phyloP scores from a whole-genome alignment of 2,329 filamentous ascomycete species.

The Daldinia sp. region DNA sequence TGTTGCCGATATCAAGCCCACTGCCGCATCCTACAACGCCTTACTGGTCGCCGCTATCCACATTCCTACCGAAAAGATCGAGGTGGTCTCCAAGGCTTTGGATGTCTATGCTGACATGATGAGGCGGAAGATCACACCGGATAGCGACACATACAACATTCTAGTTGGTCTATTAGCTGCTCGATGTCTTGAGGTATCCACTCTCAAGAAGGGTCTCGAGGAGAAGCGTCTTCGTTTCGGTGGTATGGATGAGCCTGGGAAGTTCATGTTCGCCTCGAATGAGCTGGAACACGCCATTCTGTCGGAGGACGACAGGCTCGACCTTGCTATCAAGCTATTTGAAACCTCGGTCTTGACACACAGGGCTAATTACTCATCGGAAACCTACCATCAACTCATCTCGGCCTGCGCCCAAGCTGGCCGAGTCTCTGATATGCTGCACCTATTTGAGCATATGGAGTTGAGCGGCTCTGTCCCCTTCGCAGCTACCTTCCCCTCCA shows the following conservation, averaged over 20 bases:
- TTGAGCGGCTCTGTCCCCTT: constrained; percentile 77
- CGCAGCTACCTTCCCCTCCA: constrained; percentile 86
- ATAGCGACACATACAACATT: constrained; percentile 88
- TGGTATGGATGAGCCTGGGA: constrained; percentile 75
- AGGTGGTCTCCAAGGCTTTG: constrained; percentile 89
- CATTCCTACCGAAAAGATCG: constrained; percentile 80
- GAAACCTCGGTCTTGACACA: constrained; percentile 76
- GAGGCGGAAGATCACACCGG: constrained; percentile 81
- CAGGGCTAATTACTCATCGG: constrained; percentile 76
- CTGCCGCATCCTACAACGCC: constrained; percentile 90
- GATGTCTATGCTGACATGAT: constrained; percentile 99
- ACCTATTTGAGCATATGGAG: constrained; percentile 93
- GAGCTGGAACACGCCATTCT: constrained; percentile 89
- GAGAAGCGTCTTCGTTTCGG: constrained; percentile 84
- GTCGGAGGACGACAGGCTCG: constrained; percentile 86
- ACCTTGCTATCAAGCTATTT: constrained; percentile 87
- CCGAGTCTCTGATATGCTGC: constrained; percentile 87
- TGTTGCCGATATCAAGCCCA: constrained; percentile 82
- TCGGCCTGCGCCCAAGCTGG: constrained; percentile 87
- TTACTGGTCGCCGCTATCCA: constrained; percentile 86
- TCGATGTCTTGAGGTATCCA: constrained; percentile 81
- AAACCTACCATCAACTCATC: constrained; percentile 88
- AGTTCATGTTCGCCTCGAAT: constrained; percentile 83
- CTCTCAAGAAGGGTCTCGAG: constrained; percentile 79
- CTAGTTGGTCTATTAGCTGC: constrained; percentile 85